Percentiles rank a stretch among this genome's conserved stretches.
Conservation (phyloP, 192 early-diverging fungal genomes). For the Umbelopsis sp. region DNA sequence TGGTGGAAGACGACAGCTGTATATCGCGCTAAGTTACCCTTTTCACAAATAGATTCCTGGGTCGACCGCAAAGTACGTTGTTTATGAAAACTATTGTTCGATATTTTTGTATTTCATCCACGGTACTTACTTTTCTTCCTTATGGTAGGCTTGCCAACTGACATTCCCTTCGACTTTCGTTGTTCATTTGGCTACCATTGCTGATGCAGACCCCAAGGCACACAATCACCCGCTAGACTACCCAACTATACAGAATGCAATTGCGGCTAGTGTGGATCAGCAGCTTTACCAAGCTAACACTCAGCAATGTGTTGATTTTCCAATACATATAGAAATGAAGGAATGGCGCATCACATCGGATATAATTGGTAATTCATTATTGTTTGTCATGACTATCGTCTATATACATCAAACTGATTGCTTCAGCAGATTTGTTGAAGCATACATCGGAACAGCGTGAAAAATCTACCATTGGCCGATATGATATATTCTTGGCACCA, state of each 20-base stretch:
- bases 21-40: constrained; percentile 73
- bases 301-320: constrained; percentile 26
- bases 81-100: neutral
- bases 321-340: constrained; percentile 18
- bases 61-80: constrained; percentile 45
- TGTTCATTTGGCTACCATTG: constrained; percentile 22
- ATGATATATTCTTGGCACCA: constrained; percentile 2
- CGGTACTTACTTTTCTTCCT: neutral
- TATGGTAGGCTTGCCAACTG: constrained; percentile 34
- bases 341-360: constrained; percentile 23
- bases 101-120: neutral
- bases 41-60: constrained; percentile 62
- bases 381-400: too few species aligned
- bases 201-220: neutral
- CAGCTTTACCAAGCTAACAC: neutral
- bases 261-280: neutral
- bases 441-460: neutral
- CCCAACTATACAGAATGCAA: neutral
- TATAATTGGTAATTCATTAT: neutral
- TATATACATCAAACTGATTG: too few species aligned
- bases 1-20: constrained; percentile 87
- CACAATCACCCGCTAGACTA: constrained; percentile 15
- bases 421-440: neutral
- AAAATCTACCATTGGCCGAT: neutral
- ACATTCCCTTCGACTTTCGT: constrained; percentile 32